Percentiles rank a stretch among this genome's conserved stretches.
These are phyloP conservation scores for Dothiorella sarmentorum DNA, from an alignment of 2,329 filamentous ascomycete species.

Conservation along the genomic window DNA sequence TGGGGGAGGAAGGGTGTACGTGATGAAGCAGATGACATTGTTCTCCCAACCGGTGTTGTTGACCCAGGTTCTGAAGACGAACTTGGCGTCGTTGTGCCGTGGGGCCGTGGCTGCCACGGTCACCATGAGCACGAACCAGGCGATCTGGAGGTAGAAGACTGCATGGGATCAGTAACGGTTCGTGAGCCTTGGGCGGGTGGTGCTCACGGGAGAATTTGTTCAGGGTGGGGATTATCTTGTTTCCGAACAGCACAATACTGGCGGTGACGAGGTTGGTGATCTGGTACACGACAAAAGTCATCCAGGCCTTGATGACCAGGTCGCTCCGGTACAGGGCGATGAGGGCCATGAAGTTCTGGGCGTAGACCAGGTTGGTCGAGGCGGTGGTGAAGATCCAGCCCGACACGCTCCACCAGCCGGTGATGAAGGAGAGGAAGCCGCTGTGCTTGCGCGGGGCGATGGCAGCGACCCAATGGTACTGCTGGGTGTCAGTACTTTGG, in stretches of 20 bases:
- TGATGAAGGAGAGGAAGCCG: conserved; percentile 20
- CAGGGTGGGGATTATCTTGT: conserved; percentile 20
- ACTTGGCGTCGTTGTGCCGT: conserved; percentile 44
- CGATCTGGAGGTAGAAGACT: conserved; percentile 18
- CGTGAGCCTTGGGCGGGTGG: background rate
- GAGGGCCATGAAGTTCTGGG: conserved; percentile 21
- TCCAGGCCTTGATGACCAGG: conserved; percentile 19
- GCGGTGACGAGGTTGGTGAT: conserved; percentile 18
- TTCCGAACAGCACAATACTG: conserved; percentile 20
- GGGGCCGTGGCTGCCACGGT: conserved; percentile 48
- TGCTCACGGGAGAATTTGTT: conserved; percentile 17
- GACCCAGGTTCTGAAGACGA: conserved; percentile 52
- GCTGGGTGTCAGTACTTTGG: background rate
- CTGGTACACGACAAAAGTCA: conserved; percentile 21
- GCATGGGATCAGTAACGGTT: background rate
- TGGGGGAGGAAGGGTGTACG: background rate
- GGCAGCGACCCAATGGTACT: conserved; percentile 22
- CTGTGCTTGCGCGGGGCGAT: conserved; percentile 18
- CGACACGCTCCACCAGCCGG: conserved; percentile 18
- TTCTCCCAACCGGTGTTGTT: conserved; percentile 54
- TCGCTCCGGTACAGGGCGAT: conserved; percentile 17
- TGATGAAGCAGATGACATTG: conserved; percentile 24
- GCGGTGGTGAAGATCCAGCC: conserved; percentile 21
- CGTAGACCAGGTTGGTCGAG: conserved; percentile 21
- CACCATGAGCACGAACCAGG: conserved; percentile 43